Base-by-base conservation (phyloP, 2,329 filamentous ascomycete genomes). In the Arthrinium puccinioides region DNA sequence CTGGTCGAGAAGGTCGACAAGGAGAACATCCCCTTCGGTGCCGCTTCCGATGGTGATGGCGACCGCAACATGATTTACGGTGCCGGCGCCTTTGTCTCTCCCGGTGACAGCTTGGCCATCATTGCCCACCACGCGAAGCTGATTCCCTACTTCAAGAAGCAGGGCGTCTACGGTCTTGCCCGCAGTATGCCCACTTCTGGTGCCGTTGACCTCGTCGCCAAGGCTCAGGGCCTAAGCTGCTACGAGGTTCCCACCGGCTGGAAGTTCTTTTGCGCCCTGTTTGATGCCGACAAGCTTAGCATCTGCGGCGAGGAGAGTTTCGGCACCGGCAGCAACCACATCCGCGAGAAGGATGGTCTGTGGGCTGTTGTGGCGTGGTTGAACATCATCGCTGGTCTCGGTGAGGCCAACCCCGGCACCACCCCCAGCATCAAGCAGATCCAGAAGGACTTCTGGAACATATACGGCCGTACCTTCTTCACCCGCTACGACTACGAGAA, bases 1-100 rank as follows among this genome's bases (percentile, higher is more conserved):
- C 76, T 43, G 35, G 92, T 98, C 42, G 87, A 95, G 56, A 85
- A 81, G 44, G 92, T 98, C 28, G 88, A 98, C 64, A 86, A 86
- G 70, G 81, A 87, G 54, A 77, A 80, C 42, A 88, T 98, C 47
- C 92, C 94, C 57, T 98, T 98, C 54, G 92, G 92, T 56, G 92
- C 92, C 41, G 92, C 92, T 32, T 94, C 87, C 46, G 92, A 98
- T 52, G 92, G 92, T 51, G 92, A 98, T 54, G 92, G 92, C 55
- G 92, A 98, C 72, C 86, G 92, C 53, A 98, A 98, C 79, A 98
- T 98, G 92, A 98, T 98, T 59, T 98, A 98, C 67, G 92, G 92
- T 45, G 89, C 90, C 49, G 90, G 94, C 56, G 81, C 84, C 30
- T 98, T 98, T 57, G 92, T 98, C 44, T 97, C 90, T 7, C 92